Evolutionary conservation across 768 basidiomycete genomes (phyloP).

Genomic region (Suillus brevipes): DNA sequence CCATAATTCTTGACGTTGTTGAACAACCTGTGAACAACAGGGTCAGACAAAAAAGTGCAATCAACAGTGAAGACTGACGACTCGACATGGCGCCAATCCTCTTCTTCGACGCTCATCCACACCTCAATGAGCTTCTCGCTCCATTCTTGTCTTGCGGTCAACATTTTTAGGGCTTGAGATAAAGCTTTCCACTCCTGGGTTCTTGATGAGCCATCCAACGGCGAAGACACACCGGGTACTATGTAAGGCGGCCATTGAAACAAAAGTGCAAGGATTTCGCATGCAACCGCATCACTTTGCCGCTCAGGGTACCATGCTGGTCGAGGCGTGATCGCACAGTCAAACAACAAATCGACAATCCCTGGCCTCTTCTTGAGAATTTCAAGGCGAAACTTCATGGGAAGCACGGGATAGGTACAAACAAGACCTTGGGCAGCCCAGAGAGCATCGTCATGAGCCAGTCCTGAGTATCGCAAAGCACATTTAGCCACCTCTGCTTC

Average conservation of each 20-base stretch:
- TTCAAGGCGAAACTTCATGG: constrained; percentile 13
- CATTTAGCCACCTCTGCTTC: constrained; percentile 16
- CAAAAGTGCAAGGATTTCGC: constrained; percentile 25
- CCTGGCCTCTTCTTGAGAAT: constrained; percentile 15
- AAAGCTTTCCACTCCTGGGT: constrained; percentile 21
- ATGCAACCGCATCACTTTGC: constrained; percentile 21
- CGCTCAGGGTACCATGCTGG: constrained; percentile 32
- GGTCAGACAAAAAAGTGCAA: background rate
- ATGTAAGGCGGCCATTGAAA: constrained; percentile 18
- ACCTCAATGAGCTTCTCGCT: constrained; percentile 19
- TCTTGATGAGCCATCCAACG: constrained; percentile 8
- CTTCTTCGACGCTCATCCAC: constrained; percentile 27
- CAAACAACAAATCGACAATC: constrained; percentile 21
- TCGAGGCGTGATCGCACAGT: constrained; percentile 21
- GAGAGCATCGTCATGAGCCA: constrained; percentile 19
- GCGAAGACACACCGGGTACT: constrained; percentile 20
- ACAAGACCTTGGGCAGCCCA: constrained; percentile 17
- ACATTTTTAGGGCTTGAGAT: constrained; percentile 18
- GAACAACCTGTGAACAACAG: constrained; percentile 15
- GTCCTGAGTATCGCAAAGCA: constrained; percentile 31
- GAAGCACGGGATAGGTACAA: constrained; percentile 8
- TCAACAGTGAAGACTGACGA: constrained; percentile 15
- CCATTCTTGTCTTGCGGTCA: constrained; percentile 27
- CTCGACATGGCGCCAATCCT: constrained; percentile 20
- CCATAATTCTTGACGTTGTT: constrained; percentile 18